Evolutionary conservation across 1,139 yeast species (phyloP), one percentile per base, ranked within the genome.

Genomic region (Geotrichum restrictum): DNA sequence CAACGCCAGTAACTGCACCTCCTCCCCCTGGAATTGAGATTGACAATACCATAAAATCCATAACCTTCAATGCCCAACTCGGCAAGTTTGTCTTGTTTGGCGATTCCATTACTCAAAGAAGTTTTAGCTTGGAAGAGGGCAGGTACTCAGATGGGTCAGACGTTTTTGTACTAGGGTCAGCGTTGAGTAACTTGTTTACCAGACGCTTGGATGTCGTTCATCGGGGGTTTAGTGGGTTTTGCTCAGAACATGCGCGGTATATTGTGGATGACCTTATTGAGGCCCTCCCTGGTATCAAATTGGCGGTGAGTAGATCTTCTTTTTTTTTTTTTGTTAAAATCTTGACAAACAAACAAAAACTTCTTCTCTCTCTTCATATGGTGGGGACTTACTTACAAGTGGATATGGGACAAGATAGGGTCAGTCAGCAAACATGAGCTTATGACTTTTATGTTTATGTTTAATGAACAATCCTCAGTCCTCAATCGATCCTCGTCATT

Each of bases 221-320:
- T 49, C 69, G 88, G 44, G 88, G 88, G 0, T 82, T 69, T 59
- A 64, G 78, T 8, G 88, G 88, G 0, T 83, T 81, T 68, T 82
- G 76, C 60, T 68, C 82, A 1, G 72, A 71, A 32, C 78, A 76
- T 50, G 81, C 74, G 3, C 63, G 65, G 38, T 54, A 56, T 18
- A 69, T 78, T 49, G 34, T 54, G 3, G 52, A 48, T 31, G 48
- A 37, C n/a, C 32, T 54, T 8, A 45, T 54, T 31, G 48, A 37
- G 32, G 41, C 51, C 7, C 36, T 32, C 27, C 46, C 44, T 5
- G 37, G 38, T 18, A 45, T 62, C 51, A 51, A 53, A 40, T 49
- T 62, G 21, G 55, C 59, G 56, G 60, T 57, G 33, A 33, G 52
- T 56, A 8, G 5, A 24, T 24, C n/a, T n/a, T n/a, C n/a, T n/a